Percentiles rank a stretch among this genome's conserved stretches.
Conservation (phyloP, 805 yeast genomes). For the Lachancea fermentati region DNA sequence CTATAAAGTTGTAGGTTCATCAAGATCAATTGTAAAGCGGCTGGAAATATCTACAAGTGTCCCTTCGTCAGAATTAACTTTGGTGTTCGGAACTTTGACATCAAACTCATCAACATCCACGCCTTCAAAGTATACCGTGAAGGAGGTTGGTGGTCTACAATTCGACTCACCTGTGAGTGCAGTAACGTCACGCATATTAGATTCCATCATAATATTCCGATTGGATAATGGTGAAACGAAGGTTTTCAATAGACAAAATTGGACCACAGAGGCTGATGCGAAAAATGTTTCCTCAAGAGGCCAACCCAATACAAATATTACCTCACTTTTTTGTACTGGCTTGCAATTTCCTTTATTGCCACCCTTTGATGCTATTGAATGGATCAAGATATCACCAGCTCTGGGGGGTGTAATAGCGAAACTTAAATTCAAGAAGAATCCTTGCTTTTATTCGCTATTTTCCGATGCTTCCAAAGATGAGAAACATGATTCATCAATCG, state of each 20-base stretch:
- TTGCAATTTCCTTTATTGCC: constrained; percentile 23
- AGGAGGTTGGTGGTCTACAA: constrained; percentile 5
- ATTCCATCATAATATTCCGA: constrained; percentile 5
- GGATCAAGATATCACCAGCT: constrained; percentile 32
- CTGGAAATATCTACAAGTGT: constrained; percentile 18
- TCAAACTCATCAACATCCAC: constrained; percentile 13
- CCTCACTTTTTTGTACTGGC: constrained; percentile 29
- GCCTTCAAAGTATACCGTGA: constrained; percentile 6
- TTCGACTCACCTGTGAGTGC: constrained; percentile 1
- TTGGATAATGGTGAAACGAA: constrained; percentile 11
- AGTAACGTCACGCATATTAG: background rate
- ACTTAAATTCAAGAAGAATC: constrained; percentile 12
- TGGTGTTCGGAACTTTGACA: constrained; percentile 9
- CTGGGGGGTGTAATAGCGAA: constrained; percentile 30
- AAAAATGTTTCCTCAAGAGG: background rate
- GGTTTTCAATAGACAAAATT: constrained; percentile 10
- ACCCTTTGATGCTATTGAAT: constrained; percentile 20
- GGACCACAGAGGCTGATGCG: constrained; percentile 8
- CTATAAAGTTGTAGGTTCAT: constrained; percentile 19
- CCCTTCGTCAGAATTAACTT: constrained; percentile 20
- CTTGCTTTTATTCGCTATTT: constrained; percentile 19
- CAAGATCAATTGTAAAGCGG: constrained; percentile 24
- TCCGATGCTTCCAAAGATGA: constrained; percentile 15
- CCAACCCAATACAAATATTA: constrained; percentile 16
- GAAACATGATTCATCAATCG: constrained; percentile 21